Conservation (phyloP, 78 protist genomes). For the Pigoraptor vietnamica region DNA sequence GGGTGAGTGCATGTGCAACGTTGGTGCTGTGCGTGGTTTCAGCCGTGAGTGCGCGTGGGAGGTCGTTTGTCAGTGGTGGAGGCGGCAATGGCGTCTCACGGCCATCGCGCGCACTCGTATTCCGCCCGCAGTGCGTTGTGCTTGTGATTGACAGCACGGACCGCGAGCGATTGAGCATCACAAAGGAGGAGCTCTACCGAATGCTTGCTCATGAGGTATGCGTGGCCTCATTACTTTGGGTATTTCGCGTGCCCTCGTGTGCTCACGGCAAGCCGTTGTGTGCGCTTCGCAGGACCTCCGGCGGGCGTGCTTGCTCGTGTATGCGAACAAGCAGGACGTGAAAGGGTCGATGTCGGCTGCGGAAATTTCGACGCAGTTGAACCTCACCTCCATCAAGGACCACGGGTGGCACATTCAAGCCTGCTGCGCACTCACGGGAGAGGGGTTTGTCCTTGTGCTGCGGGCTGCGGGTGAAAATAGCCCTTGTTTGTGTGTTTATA, state of each 20-base stretch:
- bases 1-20: background rate
- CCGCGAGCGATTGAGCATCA: slow-evolving; percentile 42
- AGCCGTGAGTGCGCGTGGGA: background rate
- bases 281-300: slow-evolving; percentile 12
- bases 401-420: slow-evolving; percentile 65
- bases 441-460: background rate
- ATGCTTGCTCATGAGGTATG: slow-evolving; percentile 63
- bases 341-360: slow-evolving; percentile 68
- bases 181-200: slow-evolving; percentile 54
- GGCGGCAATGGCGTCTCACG: too few relatives aligned
- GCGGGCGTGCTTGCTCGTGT: slow-evolving; percentile 45
- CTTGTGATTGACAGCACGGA: slow-evolving; percentile 79
- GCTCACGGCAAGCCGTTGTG: background rate
- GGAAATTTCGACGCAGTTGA: slow-evolving; percentile 52
- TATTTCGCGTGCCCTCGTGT: background rate
- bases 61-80: too few relatives aligned
- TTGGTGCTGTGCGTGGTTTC: background rate
- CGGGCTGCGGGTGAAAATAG: background rate
- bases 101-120: background rate
- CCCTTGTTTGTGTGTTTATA: background rate
- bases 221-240: background rate
- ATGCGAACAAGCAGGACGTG: slow-evolving; percentile 78
- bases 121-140: slow-evolving; percentile 47
- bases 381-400: slow-evolving; percentile 47
- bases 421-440: too few relatives aligned